Percentiles rank a stretch among this genome's conserved stretches.
phyloP scores from a whole-genome alignment of 257 asterid genomes.

The Scutellaria barbata region DNA sequence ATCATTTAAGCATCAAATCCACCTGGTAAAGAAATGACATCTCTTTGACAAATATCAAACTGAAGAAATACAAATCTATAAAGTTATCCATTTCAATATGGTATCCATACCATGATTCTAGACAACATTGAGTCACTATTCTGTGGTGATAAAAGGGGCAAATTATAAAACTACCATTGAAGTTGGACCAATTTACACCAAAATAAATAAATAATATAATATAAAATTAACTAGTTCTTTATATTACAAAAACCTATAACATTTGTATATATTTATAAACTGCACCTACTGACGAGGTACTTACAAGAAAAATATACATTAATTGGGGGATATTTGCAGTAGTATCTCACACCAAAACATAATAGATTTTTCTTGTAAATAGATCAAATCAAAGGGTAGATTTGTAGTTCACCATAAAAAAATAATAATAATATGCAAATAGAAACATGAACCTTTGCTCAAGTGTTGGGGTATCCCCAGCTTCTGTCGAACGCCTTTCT shows the following conservation, averaged over 20 bases:
- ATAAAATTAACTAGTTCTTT: neutral
- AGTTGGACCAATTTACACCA: neutral
- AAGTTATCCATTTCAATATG: slow-evolving; percentile 5
- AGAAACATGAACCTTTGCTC: slow-evolving; percentile 76
- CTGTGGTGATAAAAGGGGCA: neutral
- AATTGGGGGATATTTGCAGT: neutral
- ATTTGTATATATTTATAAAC: slow-evolving; percentile 3
- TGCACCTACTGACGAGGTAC: neutral
- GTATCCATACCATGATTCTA: slow-evolving; percentile 32
- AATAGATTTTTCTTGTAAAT: neutral
- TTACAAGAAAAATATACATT: neutral
- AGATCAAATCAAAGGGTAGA: neutral
- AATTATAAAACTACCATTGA: neutral
- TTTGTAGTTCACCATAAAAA: neutral
- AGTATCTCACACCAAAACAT: neutral
- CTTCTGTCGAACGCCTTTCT: slow-evolving; percentile 80
- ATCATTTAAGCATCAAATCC: slow-evolving; percentile 13
- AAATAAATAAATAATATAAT: neutral
- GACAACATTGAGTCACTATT: slow-evolving; percentile 4
- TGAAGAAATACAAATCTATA: slow-evolving; percentile 15
- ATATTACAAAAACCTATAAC: neutral
- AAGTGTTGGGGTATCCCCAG: slow-evolving; percentile 76
- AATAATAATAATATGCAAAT: neutral
- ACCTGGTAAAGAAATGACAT: neutral
- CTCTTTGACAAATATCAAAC: slow-evolving; percentile 13